phyloP scores from a whole-genome alignment of 345 rosid genomes.

The Turnera subulata region DNA sequence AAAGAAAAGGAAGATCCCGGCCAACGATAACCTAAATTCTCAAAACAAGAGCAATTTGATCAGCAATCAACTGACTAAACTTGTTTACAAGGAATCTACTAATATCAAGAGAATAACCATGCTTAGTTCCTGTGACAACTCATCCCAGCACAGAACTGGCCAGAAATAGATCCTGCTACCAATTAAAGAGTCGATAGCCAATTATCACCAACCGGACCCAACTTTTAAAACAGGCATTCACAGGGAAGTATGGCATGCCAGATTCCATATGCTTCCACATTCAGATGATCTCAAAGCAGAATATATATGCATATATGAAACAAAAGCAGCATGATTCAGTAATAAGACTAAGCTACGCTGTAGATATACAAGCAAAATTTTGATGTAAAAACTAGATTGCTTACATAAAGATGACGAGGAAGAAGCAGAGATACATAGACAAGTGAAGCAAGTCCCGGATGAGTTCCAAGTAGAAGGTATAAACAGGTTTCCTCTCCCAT shows the following conservation, averaged over 20 bases:
- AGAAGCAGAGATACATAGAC: constrained; percentile 94
- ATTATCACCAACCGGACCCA: too few species aligned
- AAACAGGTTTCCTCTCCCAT: constrained; percentile 91
- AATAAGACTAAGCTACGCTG: not conserved
- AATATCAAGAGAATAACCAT: not conserved
- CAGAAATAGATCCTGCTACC: too few species aligned
- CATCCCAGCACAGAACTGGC: not conserved
- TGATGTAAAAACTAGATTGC: constrained; percentile 22
- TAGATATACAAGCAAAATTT: not conserved
- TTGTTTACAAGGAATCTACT: not conserved
- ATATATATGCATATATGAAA: too few species aligned
- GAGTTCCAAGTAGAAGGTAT: constrained; percentile 92
- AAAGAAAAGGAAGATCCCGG: too few species aligned
- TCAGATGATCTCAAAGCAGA: too few species aligned
- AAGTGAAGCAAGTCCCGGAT: constrained; percentile 92
- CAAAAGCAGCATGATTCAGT: too few species aligned
- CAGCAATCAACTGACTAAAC: too few species aligned
- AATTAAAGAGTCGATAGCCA: too few species aligned
- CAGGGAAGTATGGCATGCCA: too few species aligned
- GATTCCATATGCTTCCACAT: too few species aligned
- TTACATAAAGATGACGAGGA: constrained; percentile 93
- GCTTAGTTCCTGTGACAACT: not conserved
- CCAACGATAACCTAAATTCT: not conserved
- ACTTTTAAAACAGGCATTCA: too few species aligned
- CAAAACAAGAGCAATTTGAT: too few species aligned